A percentile compares a stretch with the other conserved stretches of the same genome.
phyloP scores from a whole-genome alignment of 2,329 filamentous ascomycete species.

The Pseudocercospora pini-densiflorae region DNA sequence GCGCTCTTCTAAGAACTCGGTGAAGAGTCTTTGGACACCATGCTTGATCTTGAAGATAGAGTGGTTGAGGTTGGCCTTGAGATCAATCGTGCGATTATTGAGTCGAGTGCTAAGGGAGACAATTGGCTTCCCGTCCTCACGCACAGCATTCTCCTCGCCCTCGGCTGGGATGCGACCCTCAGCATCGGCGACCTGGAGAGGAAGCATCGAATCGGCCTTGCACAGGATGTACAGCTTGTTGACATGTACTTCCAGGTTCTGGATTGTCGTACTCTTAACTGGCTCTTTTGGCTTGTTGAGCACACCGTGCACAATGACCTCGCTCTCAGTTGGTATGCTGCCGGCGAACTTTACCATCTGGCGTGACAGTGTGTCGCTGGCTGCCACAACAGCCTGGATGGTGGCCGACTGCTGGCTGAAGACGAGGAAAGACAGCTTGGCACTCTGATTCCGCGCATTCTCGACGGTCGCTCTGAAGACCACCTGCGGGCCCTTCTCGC shows the following conservation, averaged over 20 bases:
- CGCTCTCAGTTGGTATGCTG: conserved; percentile 77
- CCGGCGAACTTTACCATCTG: conserved; percentile 96
- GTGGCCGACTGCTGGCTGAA: conserved; percentile 76
- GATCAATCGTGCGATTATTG: conserved; percentile 91
- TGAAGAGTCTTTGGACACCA: conserved; percentile 72
- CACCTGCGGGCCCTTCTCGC: conserved; percentile 57
- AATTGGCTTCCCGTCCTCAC: conserved; percentile 63
- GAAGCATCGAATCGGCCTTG: conserved; percentile 62
- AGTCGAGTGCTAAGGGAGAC: conserved; percentile 84
- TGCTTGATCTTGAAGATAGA: conserved; percentile 76
- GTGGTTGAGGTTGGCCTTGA: conserved; percentile 88
- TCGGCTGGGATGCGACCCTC: conserved; percentile 55
- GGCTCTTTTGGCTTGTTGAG: conserved; percentile 84
- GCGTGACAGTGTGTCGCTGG: conserved; percentile 64
- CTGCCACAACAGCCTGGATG: conserved; percentile 79
- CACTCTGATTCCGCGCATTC: conserved; percentile 84
- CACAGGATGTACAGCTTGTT: conserved; percentile 81
- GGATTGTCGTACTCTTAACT: conserved; percentile 84
- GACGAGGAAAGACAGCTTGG: conserved; percentile 90
- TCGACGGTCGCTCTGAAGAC: conserved; percentile 81
- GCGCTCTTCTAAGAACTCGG: conserved; percentile 74
- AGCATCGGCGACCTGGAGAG: conserved; percentile 62
- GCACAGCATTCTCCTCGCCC: conserved; percentile 50
- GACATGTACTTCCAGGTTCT: conserved; percentile 84
- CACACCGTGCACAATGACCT: conserved; percentile 75